Percentiles rank a stretch among this genome's conserved stretches.
Evolutionary conservation across 768 basidiomycete genomes (phyloP).

Genomic region (Pluteus cervinus): DNA sequence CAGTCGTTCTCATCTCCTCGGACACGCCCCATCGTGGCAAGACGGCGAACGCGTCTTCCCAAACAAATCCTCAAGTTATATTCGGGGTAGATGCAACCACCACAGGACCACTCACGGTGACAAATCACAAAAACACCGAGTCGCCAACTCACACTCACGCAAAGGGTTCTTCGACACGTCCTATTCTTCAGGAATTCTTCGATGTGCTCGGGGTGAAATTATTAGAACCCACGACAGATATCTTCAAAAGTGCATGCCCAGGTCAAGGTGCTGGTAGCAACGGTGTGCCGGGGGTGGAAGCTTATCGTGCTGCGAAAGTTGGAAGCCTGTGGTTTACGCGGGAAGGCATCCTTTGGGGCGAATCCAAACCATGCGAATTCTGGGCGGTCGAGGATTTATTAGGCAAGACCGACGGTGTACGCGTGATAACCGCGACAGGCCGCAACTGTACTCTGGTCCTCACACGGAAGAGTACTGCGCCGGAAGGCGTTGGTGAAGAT

Average conservation of each 20-base stretch:
- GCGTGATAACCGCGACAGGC: conserved; percentile 58
- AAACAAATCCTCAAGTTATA: conserved; percentile 49
- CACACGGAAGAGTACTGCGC: conserved; percentile 31
- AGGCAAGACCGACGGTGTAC: conserved; percentile 39
- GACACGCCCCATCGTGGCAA: conserved; percentile 45
- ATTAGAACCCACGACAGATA: conserved; percentile 39
- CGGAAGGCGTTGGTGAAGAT: conserved; percentile 13
- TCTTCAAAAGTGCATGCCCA: conserved; percentile 52
- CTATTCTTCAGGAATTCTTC: conserved; percentile 46
- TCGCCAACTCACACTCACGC: conserved; percentile 25
- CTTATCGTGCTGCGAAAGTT: conserved; percentile 64
- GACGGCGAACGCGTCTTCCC: conserved; percentile 21
- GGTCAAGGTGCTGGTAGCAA: conserved; percentile 30
- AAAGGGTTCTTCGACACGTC: conserved; percentile 51
- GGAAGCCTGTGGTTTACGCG: conserved; percentile 71
- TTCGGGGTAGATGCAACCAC: conserved; percentile 65
- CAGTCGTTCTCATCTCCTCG: conserved; percentile 53
- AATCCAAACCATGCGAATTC: conserved; percentile 73
- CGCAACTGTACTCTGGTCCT: conserved; percentile 61
- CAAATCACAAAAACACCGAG: conserved; percentile 23
- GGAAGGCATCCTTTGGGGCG: conserved; percentile 66
- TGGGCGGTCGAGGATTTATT: conserved; percentile 61
- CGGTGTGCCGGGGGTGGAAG: conserved; percentile 59
- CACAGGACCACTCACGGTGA: conserved; percentile 38
- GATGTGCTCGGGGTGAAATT: conserved; percentile 36